phyloP scores from a whole-genome alignment of 495 filamentous ascomycete genomes.

The Paragyromitra xinjiangensis region DNA sequence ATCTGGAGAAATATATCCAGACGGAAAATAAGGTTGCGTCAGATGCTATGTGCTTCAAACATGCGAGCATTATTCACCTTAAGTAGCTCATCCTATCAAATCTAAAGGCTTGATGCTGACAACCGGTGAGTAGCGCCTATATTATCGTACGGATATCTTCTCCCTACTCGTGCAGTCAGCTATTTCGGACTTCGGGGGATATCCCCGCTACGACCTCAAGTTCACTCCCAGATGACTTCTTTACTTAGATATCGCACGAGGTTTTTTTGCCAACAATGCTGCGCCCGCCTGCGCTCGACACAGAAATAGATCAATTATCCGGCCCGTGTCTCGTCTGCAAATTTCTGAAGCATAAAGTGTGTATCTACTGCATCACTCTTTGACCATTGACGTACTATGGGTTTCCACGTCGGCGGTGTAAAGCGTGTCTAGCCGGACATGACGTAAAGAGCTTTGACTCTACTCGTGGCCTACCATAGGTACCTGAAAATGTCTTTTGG shows the following conservation, averaged over 20 bases:
- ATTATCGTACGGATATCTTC: conserved; percentile 30
- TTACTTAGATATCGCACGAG: conserved; percentile 47
- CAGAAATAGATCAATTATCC: conserved; percentile 50
- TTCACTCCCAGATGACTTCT: conserved; percentile 30
- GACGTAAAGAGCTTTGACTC: conserved; percentile 30
- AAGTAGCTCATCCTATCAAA: too few species aligned
- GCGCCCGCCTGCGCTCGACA: conserved; percentile 28
- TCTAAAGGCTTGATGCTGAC: conserved; percentile 1
- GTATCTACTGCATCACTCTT: conserved; percentile 27
- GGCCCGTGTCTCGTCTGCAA: conserved; percentile 48
- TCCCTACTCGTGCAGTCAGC: conserved; percentile 27
- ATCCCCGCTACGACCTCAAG: conserved; percentile 39
- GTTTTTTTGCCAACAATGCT: conserved; percentile 44
- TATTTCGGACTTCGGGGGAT: conserved; percentile 11
- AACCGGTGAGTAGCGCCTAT: neutral
- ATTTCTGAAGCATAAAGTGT: conserved; percentile 32
- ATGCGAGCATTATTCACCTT: neutral
- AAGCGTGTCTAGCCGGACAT: conserved; percentile 46
- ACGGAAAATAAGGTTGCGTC: neutral
- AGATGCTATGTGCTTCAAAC: neutral
- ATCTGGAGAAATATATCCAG: neutral
- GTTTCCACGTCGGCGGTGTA: conserved; percentile 43
- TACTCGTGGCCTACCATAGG: neutral
- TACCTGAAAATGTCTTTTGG: too few species aligned
- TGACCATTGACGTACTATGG: conserved; percentile 22